phyloP scores from a whole-genome alignment of 176 grass and related monocot species.

The Bromus sterilis region DNA sequence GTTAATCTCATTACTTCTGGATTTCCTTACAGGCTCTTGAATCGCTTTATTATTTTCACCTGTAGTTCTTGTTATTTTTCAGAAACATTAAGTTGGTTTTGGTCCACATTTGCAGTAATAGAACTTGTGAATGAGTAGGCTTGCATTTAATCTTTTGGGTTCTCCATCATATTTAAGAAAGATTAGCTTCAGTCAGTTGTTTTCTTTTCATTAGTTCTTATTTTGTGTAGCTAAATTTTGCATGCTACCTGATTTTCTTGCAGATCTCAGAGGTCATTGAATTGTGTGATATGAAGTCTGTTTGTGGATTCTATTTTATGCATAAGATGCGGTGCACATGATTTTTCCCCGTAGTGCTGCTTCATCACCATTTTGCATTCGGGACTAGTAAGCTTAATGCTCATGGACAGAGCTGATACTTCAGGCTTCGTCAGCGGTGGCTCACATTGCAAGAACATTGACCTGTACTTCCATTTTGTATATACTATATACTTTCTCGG shows the following conservation, averaged over 20 bases:
- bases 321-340: slow-evolving; percentile 8
- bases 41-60: neutral
- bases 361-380: neutral
- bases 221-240: slow-evolving; percentile 7
- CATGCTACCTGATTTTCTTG: neutral
- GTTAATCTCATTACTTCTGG: neutral
- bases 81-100: neutral
- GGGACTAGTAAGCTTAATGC: slow-evolving; percentile 12
- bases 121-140: neutral
- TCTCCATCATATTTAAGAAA: neutral
- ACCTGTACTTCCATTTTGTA: slow-evolving; percentile 73
- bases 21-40: neutral
- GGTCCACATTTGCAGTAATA: too few species aligned
- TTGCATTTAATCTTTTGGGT: neutral
- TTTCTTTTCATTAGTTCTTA: neutral
- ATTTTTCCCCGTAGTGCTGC: neutral
- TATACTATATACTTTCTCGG: slow-evolving; percentile 49
- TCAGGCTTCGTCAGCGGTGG: slow-evolving; percentile 90
- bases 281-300: neutral
- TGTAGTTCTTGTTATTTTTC: neutral
- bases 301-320: neutral
- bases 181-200: neutral
- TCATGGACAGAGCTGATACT: slow-evolving; percentile 89
- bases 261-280: slow-evolving; percentile 16
- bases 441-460: slow-evolving; percentile 35